Base-by-base conservation (phyloP, 2,329 filamentous ascomycete genomes). In the Cercospora sp. region DNA sequence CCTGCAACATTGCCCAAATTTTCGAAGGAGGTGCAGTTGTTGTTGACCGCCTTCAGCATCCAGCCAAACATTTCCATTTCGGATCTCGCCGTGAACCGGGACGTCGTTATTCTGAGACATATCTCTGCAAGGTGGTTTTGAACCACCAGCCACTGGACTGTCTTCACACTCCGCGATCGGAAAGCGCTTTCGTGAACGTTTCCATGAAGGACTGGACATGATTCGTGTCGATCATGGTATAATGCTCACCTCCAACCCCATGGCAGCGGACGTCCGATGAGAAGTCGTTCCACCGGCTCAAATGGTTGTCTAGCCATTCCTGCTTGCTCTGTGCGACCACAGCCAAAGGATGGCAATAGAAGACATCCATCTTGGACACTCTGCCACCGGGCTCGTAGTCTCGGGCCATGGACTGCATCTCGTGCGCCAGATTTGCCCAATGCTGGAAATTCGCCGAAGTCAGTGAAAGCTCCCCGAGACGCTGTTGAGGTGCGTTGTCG, bases 331-430 rank as follows among this genome's bases (percentile, higher is more conserved):
- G 71, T 3, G 74, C 76, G 1, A 68, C 69, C 33, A 69, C 75
- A 1, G 80, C 70, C 12, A 82, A 81, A 5, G 72, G 69, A 1
- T 78, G 79, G 36, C 79, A 77, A 67, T 67, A 63, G 26, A 85
- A 84, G 1, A 84, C 75, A 71, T 85, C 82, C 58, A 84, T 79
- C 1, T 36, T 13, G 0, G 66, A 64, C 0, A 84, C 78, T 0
- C 26, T 65, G 0, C 82, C 81, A 0, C 18, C n/a, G 1, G 83
- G 83, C 59, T 84, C 80, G 69, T 84, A 85, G 6, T 61, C 30
- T 16, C 64, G 55, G 3, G 64, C 64, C 64, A 65, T 65, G 23
- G 28, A 60, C 57, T 65, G 64, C 64, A 65, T 65, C 9, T 42
- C n/a, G 31, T 65, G 64, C 23, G 64, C 64, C 39, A 61, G 30